These are phyloP conservation scores for Cichorium intybus DNA, from an alignment of 140 eudicot species.

Conservation along the genomic window DNA sequence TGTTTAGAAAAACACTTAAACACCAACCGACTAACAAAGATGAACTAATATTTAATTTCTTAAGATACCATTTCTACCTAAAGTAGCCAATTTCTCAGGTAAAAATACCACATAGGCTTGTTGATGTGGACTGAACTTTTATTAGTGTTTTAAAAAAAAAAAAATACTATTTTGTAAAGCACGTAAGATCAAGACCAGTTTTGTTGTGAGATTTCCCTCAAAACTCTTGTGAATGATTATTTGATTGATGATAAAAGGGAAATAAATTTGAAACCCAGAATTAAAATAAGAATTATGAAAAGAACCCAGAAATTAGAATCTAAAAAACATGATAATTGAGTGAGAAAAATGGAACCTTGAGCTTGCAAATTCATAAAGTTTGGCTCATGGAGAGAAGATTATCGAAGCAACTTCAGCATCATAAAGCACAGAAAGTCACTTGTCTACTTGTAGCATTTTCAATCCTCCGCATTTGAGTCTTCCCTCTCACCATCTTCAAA, in stretches of 20 bases:
- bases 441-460: constrained; percentile 64
- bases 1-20: no score
- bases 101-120: no score
- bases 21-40: no score
- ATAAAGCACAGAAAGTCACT: constrained; percentile 64
- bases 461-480: constrained; percentile 60
- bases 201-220: no score
- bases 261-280: constrained; percentile 12
- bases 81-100: no score
- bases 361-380: constrained; percentile 59
- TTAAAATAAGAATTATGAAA: neutral
- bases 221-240: no score
- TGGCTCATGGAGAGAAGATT: constrained; percentile 58
- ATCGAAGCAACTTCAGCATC: constrained; percentile 62
- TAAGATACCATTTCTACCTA: no score
- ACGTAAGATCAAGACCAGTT: no score
- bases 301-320: constrained; percentile 6
- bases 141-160: no score
- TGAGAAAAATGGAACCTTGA: constrained; percentile 41
- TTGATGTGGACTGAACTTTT: no score
- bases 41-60: no score
- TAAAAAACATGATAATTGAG: constrained; percentile 16
- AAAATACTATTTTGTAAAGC: no score
- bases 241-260: neutral
- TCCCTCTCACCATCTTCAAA: constrained; percentile 58